Evolutionary conservation across 1,284 basidiomycete genomes (phyloP).

Genomic region (Ceratobasidium sp.): DNA sequence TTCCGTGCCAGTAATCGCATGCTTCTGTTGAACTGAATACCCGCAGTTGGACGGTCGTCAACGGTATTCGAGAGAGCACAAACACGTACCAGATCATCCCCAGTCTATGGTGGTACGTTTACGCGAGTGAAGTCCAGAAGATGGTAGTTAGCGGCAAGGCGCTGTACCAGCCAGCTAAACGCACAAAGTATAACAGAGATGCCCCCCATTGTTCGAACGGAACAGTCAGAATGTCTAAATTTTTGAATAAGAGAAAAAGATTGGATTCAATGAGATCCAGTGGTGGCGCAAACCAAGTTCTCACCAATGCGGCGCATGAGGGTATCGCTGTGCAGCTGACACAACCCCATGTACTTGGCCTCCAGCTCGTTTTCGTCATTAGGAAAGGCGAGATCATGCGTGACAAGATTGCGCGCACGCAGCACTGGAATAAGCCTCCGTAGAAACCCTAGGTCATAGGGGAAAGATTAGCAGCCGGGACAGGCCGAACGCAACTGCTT

Average conservation of each 20-base stretch:
- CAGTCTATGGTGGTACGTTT: conserved; percentile 48
- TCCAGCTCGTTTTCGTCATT: conserved; percentile 72
- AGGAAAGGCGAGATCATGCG: conserved; percentile 77
- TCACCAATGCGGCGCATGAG: conserved; percentile 77
- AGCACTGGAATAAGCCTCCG: conserved; percentile 64
- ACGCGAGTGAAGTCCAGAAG: conserved; percentile 4
- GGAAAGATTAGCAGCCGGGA: conserved; percentile 18
- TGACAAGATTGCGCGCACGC: conserved; percentile 66
- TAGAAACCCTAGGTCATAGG: conserved; percentile 60
- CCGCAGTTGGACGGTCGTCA: conserved; percentile 4
- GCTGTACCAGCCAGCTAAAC: conserved; percentile 47
- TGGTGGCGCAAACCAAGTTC: conserved; percentile 41
- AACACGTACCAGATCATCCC: conserved; percentile 76
- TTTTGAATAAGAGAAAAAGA: background rate
- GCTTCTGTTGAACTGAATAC: conserved; percentile 81
- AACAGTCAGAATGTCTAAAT: conserved; percentile 71
- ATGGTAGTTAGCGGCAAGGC: background rate
- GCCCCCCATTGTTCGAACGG: conserved; percentile 81
- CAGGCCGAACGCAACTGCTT: conserved; percentile 44
- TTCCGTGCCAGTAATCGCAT: conserved; percentile 83
- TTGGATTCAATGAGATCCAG: background rate
- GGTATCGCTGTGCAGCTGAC: conserved; percentile 56
- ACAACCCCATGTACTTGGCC: conserved; percentile 80
- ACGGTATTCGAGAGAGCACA: background rate
- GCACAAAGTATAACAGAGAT: conserved; percentile 84